Percentiles rank a stretch among this genome's conserved stretches.
Conservation (phyloP, 257 asterid species). For the Jaltomata sinuosa region DNA sequence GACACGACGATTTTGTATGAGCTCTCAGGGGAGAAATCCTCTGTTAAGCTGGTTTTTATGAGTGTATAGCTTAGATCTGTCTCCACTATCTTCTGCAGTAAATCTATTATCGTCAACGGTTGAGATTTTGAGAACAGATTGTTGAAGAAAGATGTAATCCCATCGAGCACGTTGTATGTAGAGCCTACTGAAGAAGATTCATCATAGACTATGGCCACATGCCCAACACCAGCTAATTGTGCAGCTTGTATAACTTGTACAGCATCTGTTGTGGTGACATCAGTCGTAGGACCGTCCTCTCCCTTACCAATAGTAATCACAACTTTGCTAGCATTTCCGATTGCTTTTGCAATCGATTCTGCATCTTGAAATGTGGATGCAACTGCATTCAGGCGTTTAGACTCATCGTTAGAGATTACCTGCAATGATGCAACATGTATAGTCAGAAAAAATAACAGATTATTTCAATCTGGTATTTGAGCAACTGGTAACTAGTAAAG, state of each 20-base stretch:
- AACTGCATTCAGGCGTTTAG: constrained; percentile 69
- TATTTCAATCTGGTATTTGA: neutral
- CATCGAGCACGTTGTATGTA: constrained; percentile 69
- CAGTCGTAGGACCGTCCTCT: constrained; percentile 62
- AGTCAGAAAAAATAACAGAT: neutral
- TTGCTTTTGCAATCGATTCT: constrained; percentile 82
- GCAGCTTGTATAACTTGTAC: constrained; percentile 78
- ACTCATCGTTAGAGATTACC: constrained; percentile 69
- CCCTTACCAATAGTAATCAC: constrained; percentile 69
- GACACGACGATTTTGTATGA: constrained; percentile 62
- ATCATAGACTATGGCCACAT: constrained; percentile 73
- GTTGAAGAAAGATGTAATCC: constrained; percentile 70
- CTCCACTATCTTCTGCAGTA: constrained; percentile 56
- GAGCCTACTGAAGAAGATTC: constrained; percentile 35
- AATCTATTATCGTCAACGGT: constrained; percentile 53
- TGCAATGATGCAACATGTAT: constrained; percentile 12
- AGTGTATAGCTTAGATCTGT: constrained; percentile 77
- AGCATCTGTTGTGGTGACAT: constrained; percentile 63
- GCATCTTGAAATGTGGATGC: constrained; percentile 57
- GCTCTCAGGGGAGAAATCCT: constrained; percentile 75
- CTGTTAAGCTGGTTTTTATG: constrained; percentile 58
- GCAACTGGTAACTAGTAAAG: too few species aligned
- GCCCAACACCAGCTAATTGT: constrained; percentile 72
- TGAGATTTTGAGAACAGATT: constrained; percentile 62
- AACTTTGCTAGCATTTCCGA: constrained; percentile 90